Evolutionary conservation across 2,329 filamentous ascomycete species (phyloP).

Genomic region (Cercospora sp.): DNA sequence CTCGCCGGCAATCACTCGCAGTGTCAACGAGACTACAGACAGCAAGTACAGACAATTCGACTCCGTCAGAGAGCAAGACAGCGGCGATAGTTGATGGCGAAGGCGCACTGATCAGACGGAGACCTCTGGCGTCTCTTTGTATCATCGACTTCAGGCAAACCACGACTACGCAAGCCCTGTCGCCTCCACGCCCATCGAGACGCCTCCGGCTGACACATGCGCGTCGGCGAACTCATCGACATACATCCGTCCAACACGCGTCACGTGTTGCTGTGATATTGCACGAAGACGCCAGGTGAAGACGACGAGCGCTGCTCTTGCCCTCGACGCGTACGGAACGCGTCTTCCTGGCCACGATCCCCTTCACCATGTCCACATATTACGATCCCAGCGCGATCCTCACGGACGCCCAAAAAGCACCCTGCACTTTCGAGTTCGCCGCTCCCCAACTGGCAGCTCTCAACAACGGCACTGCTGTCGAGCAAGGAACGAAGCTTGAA

Average conservation of each 20-base stretch:
- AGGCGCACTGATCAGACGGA: neutral
- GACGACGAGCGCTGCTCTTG: neutral
- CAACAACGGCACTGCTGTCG: constrained; percentile 71
- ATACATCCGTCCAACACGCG: neutral
- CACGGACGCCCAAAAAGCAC: constrained; percentile 90
- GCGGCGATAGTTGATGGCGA: neutral
- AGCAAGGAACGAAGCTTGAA: constrained; percentile 74
- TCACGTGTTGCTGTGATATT: constrained; percentile 12
- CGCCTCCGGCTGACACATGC: constrained; percentile 10
- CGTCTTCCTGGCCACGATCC: neutral
- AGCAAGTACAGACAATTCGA: neutral
- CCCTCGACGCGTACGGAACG: constrained; percentile 10
- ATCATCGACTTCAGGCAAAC: constrained; percentile 20
- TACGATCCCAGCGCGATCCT: constrained; percentile 84
- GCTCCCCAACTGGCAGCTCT: constrained; percentile 85
- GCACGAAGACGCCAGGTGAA: neutral
- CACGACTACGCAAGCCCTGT: constrained; percentile 21
- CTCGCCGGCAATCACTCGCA: too few relatives aligned
- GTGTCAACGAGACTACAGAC: neutral
- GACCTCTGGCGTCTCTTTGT: constrained; percentile 6
- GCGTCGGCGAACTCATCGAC: constrained; percentile 9
- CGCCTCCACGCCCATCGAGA: constrained; percentile 9
- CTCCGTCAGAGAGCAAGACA: neutral
- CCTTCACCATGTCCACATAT: constrained; percentile 58
- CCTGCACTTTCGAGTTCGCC: constrained; percentile 90